These are phyloP conservation scores for Globisporangium cylindrosporum DNA, from an alignment of 352 stramenopile genomes.

Conservation along the genomic window DNA sequence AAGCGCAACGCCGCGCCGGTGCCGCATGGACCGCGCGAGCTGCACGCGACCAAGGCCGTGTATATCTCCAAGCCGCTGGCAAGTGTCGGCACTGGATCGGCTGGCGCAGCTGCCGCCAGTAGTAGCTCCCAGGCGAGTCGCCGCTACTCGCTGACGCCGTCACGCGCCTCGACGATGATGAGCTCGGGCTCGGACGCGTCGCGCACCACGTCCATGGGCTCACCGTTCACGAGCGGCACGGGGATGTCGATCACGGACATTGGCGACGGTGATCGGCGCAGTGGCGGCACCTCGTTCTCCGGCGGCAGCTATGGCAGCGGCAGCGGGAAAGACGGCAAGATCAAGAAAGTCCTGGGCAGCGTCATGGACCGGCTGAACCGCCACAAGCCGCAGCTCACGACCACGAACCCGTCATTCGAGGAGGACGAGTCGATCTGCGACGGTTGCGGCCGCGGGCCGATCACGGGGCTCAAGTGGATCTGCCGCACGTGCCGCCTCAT, in stretches of 20 bases:
- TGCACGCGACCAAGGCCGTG: constrained; percentile 66
- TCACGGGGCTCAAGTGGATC: constrained; percentile 56
- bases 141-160: constrained; percentile 34
- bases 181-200: not conserved
- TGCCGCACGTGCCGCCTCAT: constrained; percentile 58
- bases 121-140: constrained; percentile 22
- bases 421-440: constrained; percentile 62
- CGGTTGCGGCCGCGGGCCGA: constrained; percentile 53
- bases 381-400: constrained; percentile 50
- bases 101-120: not conserved
- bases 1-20: constrained; percentile 29
- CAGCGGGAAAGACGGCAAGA: constrained; percentile 48
- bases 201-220: constrained; percentile 9
- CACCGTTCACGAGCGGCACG: constrained; percentile 7
- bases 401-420: constrained; percentile 25
- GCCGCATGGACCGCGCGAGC: constrained; percentile 53
- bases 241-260: constrained; percentile 9
- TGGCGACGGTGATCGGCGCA: constrained; percentile 26
- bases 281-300: constrained; percentile 17
- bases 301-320: constrained; percentile 14
- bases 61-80: constrained; percentile 57
- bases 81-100: not conserved
- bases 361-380: constrained; percentile 67
- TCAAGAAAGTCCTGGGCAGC: constrained; percentile 79
- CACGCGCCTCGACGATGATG: constrained; percentile 11